These are phyloP conservation scores for Hawksworthiomyces lignivorus DNA, from an alignment of 2,329 filamentous ascomycete species.

Conservation along the genomic window DNA sequence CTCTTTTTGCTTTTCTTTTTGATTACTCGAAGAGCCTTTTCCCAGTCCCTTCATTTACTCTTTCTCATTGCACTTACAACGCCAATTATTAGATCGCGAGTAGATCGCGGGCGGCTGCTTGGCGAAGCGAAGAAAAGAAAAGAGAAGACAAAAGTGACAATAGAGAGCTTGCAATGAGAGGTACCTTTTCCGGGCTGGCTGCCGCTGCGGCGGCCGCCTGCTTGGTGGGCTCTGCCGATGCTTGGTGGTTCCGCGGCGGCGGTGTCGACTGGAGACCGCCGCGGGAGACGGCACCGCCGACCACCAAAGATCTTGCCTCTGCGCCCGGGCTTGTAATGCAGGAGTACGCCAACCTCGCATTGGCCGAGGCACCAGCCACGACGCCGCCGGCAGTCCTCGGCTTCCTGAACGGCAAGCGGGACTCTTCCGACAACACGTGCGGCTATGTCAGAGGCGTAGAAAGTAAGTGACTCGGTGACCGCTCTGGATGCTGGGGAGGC, in stretches of 20 bases:
- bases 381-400: conserved; percentile 10
- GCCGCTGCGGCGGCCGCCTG: conserved; percentile 1
- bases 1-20: too few species aligned
- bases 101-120: too few species aligned
- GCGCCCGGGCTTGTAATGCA: too few species aligned
- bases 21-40: too few species aligned
- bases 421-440: conserved; percentile 23
- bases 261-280: conserved; percentile 19
- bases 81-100: too few species aligned
- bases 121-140: too few species aligned
- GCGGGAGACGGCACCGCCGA: conserved; percentile 20
- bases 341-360: neutral
- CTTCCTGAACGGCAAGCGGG: conserved; percentile 17
- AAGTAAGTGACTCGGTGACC: conserved; percentile 15
- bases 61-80: too few species aligned
- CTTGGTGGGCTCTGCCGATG: neutral
- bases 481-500: too few species aligned
- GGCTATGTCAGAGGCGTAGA: conserved; percentile 22
- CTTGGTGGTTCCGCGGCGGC: conserved; percentile 6
- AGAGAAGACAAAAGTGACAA: neutral
- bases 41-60: too few species aligned
- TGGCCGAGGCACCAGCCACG: conserved; percentile 14
- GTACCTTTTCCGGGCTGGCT: neutral
- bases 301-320: too few species aligned
- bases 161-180: neutral